Percentiles rank a stretch among this genome's conserved stretches.
Conservation (phyloP, 2,329 filamentous ascomycete species). For the Penicillium rolfsii region DNA sequence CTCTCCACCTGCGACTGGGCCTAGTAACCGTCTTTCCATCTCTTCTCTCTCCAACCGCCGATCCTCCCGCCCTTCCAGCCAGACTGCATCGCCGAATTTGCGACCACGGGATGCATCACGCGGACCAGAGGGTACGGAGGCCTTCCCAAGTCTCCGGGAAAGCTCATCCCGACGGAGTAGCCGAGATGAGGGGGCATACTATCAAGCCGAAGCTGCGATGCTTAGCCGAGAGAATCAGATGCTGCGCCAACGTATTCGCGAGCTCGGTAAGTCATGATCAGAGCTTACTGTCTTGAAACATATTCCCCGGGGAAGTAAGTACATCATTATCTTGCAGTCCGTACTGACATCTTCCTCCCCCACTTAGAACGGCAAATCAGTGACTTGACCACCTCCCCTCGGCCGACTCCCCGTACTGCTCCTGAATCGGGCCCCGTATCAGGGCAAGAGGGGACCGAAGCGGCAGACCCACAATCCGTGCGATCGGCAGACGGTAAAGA, state of each 20-base stretch:
- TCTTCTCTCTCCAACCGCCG: slow-evolving; percentile 42
- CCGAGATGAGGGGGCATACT: slow-evolving; percentile 52
- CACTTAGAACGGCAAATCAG: slow-evolving; percentile 29
- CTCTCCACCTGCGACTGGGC: slow-evolving; percentile 30
- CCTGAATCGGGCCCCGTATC: slow-evolving; percentile 12
- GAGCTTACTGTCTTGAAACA: not conserved
- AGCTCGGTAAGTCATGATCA: slow-evolving; percentile 43
- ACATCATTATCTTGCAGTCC: not conserved
- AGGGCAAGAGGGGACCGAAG: slow-evolving; percentile 27
- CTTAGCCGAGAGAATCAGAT: slow-evolving; percentile 54
- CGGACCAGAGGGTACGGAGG: slow-evolving; percentile 31
- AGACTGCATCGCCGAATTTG: slow-evolving; percentile 43
- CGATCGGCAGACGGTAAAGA: slow-evolving; percentile 27
- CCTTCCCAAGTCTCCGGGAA: slow-evolving; percentile 33
- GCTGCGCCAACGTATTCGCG: slow-evolving; percentile 51
- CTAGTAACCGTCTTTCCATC: slow-evolving; percentile 39
- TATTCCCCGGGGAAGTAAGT: not conserved
- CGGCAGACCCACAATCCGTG: slow-evolving; percentile 22
- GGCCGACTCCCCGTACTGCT: slow-evolving; percentile 11
- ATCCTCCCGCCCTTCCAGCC: slow-evolving; percentile 41
- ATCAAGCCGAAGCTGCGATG: slow-evolving; percentile 53
- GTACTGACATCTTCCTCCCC: slow-evolving; percentile 5
- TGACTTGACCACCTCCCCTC: slow-evolving; percentile 19
- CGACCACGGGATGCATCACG: slow-evolving; percentile 37
- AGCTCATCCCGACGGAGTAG: slow-evolving; percentile 42